These are phyloP conservation scores for Neofusicoccum parvum DNA, from an alignment of 2,329 filamentous ascomycete species.

Conservation along the genomic window DNA sequence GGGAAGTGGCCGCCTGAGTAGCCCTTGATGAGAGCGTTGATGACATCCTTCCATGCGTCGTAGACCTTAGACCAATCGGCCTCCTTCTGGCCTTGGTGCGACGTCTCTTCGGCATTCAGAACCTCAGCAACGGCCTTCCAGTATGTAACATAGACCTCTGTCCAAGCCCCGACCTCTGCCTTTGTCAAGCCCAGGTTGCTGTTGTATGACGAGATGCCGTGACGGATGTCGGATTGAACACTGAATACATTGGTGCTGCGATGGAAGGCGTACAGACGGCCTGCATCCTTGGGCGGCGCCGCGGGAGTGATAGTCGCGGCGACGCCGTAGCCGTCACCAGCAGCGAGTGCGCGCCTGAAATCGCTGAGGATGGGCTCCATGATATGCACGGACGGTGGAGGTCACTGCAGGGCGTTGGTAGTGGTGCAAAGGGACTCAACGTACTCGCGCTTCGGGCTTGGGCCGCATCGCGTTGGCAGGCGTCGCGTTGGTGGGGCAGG, in stretches of 20 bases:
- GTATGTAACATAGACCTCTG: conserved; percentile 79
- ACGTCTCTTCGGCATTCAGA: conserved; percentile 63
- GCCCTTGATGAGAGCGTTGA: conserved; percentile 74
- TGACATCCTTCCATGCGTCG: conserved; percentile 83
- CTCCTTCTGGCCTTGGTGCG: conserved; percentile 46
- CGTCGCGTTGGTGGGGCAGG: conserved; percentile 15
- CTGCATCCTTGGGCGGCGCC: conserved; percentile 62
- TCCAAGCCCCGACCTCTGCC: conserved; percentile 77
- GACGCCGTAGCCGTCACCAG: conserved; percentile 70
- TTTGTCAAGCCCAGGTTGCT: conserved; percentile 57
- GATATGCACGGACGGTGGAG: not conserved
- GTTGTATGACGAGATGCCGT: conserved; percentile 62
- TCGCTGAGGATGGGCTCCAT: conserved; percentile 61
- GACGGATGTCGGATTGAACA: conserved; percentile 69
- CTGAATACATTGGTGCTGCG: conserved; percentile 69
- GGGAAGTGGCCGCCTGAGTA: conserved; percentile 77
- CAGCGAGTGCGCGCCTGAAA: conserved; percentile 69
- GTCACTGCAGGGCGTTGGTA: not conserved
- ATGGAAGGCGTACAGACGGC: conserved; percentile 70
- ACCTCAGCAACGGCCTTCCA: conserved; percentile 82
- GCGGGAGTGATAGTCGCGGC: conserved; percentile 75
- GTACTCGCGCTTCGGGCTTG: not conserved
- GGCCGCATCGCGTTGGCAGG: not conserved
- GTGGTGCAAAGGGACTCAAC: not conserved
- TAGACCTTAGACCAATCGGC: conserved; percentile 83